Percentiles rank a stretch among this genome's conserved stretches.
Evolutionary conservation across 2,329 filamentous ascomycete species (phyloP).

Genomic region (Zasmidium angulare): DNA sequence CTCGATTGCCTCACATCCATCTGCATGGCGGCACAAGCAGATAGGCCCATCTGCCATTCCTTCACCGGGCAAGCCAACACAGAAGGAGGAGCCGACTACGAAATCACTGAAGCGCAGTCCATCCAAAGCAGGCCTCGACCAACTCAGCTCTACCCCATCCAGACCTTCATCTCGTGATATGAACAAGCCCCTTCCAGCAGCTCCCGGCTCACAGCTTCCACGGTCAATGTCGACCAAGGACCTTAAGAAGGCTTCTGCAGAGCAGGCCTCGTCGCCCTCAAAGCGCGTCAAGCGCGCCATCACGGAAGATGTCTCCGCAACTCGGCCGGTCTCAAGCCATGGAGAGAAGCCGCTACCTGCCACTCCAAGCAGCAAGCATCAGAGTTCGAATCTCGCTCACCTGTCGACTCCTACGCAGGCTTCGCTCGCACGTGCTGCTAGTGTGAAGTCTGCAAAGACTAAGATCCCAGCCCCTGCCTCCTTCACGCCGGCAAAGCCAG

Average conservation of each 20-base stretch:
- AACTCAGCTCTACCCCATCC: constrained; percentile 13
- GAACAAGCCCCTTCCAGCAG: constrained; percentile 23
- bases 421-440: constrained; percentile 63
- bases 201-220: constrained; percentile 22
- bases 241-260: constrained; percentile 20
- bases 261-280: constrained; percentile 46
- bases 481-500: constrained; percentile 26
- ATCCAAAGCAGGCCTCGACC: constrained; percentile 63
- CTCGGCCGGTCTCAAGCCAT: constrained; percentile 56
- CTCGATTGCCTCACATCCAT: constrained; percentile 84
- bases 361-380: constrained; percentile 52
- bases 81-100: constrained; percentile 20
- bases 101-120: constrained; percentile 55
- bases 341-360: constrained; percentile 43
- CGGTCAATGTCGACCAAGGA: constrained; percentile 25
- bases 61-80: constrained; percentile 3
- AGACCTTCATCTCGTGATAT: constrained; percentile 17
- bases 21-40: constrained; percentile 61
- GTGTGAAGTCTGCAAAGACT: constrained; percentile 47
- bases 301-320: constrained; percentile 67
- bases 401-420: constrained; percentile 78
- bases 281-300: constrained; percentile 64
- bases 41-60: constrained; percentile 12
- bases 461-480: constrained; percentile 32
- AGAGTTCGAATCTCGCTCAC: constrained; percentile 50